Conservation (phyloP, 1,284 basidiomycete genomes). For the Porphyrellus sp. region DNA sequence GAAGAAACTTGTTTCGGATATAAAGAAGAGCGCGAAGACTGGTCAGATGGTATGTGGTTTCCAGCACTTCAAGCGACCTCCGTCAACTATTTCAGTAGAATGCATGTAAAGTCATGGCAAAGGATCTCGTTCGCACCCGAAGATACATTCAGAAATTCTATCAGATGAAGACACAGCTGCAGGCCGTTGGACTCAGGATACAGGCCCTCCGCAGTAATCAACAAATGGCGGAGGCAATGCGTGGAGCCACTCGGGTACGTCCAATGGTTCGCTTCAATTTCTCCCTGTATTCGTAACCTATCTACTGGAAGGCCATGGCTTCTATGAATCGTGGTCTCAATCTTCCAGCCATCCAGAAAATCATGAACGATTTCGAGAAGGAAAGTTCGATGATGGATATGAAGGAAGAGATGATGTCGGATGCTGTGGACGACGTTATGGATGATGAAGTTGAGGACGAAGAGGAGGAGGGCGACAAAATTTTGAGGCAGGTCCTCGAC, state of each 20-base stretch:
- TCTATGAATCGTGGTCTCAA: slow-evolving; percentile 97
- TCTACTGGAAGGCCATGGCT: slow-evolving; percentile 80
- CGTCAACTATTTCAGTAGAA: slow-evolving; percentile 53
- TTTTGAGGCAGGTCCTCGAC: slow-evolving; percentile 93
- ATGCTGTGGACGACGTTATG: slow-evolving; percentile 98
- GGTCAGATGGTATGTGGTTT: slow-evolving; percentile 82
- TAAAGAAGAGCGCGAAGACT: slow-evolving; percentile 93
- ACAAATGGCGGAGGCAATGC: slow-evolving; percentile 99
- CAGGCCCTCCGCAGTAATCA: slow-evolving; percentile 96
- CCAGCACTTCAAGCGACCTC: slow-evolving; percentile 3
- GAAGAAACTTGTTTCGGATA: slow-evolving; percentile 91
- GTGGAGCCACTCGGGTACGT: slow-evolving; percentile 90
- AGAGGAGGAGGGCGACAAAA: slow-evolving; percentile 95
- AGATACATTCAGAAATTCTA: slow-evolving; percentile 98
- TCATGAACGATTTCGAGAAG: slow-evolving; percentile 97
- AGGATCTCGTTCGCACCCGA: slow-evolving; percentile 94
- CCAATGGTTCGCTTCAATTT: slow-evolving; percentile 3
- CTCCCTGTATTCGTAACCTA: slow-evolving; percentile 1
- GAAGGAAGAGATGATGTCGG: slow-evolving; percentile 99
- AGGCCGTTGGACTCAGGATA: slow-evolving; percentile 94
- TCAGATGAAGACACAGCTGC: slow-evolving; percentile 97
- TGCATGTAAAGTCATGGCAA: slow-evolving; percentile 98
- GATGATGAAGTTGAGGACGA: slow-evolving; percentile 91
- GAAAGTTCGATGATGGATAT: slow-evolving; percentile 99
- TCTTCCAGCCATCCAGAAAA: slow-evolving; percentile 90